A percentile compares a stretch with the other conserved stretches of the same genome.
Evolutionary conservation across 2,329 filamentous ascomycete genomes (phyloP).

Genomic region (Aspergillus arachidicola): DNA sequence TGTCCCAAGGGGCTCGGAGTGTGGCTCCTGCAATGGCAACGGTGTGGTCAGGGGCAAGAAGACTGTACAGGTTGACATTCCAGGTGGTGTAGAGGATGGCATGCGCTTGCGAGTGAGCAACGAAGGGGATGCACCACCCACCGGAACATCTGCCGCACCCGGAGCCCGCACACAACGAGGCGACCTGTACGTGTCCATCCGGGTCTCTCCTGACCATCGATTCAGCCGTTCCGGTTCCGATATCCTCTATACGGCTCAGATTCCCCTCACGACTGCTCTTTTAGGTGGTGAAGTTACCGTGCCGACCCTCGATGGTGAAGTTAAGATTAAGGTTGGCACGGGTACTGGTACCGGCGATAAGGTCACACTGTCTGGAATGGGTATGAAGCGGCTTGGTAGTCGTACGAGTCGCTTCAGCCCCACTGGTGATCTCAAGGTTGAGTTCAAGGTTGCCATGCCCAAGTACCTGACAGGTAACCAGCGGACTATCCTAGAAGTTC

Average conservation of each 20-base stretch:
- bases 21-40: constrained; percentile 75
- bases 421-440: constrained; percentile 83
- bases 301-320: constrained; percentile 86
- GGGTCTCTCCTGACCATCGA: constrained; percentile 84
- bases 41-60: constrained; percentile 83
- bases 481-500: constrained; percentile 88
- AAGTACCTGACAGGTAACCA: constrained; percentile 92
- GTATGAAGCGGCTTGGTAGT: constrained; percentile 82
- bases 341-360: constrained; percentile 92
- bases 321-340: constrained; percentile 86
- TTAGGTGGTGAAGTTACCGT: constrained; percentile 88
- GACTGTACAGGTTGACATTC: constrained; percentile 87
- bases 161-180: constrained; percentile 70
- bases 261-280: constrained; percentile 89
- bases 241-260: constrained; percentile 86
- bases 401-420: constrained; percentile 58
- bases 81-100: constrained; percentile 92
- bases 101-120: constrained; percentile 86
- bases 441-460: constrained; percentile 94
- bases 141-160: constrained; percentile 67
- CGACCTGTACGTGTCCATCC: constrained; percentile 88
- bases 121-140: constrained; percentile 83
- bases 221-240: constrained; percentile 88
- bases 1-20: constrained; percentile 79
- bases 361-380: constrained; percentile 85